A percentile compares a stretch with the other conserved stretches of the same genome.
phyloP scores from a whole-genome alignment of 306 rosid genomes.

The Fragaria vesca region DNA sequence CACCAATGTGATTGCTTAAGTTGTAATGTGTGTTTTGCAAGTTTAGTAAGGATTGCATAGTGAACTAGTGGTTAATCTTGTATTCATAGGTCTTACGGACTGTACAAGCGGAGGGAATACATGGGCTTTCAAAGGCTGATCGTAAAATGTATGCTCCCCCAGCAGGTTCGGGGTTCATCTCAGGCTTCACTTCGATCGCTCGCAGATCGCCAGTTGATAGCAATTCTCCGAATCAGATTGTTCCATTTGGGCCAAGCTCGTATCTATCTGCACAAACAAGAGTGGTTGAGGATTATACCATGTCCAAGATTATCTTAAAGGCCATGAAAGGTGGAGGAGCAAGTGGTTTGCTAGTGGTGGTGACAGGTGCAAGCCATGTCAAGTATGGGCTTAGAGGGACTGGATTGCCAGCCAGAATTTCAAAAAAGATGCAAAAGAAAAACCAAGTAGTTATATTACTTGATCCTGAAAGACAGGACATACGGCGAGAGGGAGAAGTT shows the following conservation, averaged over 20 bases:
- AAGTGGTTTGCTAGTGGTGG: slow-evolving; percentile 72
- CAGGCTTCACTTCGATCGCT: slow-evolving; percentile 69
- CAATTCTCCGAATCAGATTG: slow-evolving; percentile 44
- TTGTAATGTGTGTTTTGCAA: slow-evolving; percentile 6
- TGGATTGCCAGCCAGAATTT: slow-evolving; percentile 92
- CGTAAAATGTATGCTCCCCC: slow-evolving; percentile 84
- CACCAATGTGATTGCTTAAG: not conserved
- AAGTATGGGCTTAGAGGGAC: slow-evolving; percentile 84
- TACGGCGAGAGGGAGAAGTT: slow-evolving; percentile 91
- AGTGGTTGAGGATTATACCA: slow-evolving; percentile 83
- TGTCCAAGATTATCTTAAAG: slow-evolving; percentile 70
- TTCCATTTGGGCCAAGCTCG: slow-evolving; percentile 89
- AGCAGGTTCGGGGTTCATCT: slow-evolving; percentile 90
- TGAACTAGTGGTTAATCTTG: slow-evolving; percentile 15
- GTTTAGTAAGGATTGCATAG: not conserved
- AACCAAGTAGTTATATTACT: slow-evolving; percentile 84
- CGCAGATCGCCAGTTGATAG: slow-evolving; percentile 52
- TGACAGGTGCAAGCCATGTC: slow-evolving; percentile 92
- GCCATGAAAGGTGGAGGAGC: slow-evolving; percentile 67
- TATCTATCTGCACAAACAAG: slow-evolving; percentile 86
- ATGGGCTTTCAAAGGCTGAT: slow-evolving; percentile 75
- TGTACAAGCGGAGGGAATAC: slow-evolving; percentile 92
- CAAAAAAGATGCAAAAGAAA: slow-evolving; percentile 77
- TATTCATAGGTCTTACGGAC: slow-evolving; percentile 70
- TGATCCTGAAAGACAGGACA: slow-evolving; percentile 90